Base-by-base conservation (phyloP, 139 green algal species). In the Chlorella vulgaris region DNA sequence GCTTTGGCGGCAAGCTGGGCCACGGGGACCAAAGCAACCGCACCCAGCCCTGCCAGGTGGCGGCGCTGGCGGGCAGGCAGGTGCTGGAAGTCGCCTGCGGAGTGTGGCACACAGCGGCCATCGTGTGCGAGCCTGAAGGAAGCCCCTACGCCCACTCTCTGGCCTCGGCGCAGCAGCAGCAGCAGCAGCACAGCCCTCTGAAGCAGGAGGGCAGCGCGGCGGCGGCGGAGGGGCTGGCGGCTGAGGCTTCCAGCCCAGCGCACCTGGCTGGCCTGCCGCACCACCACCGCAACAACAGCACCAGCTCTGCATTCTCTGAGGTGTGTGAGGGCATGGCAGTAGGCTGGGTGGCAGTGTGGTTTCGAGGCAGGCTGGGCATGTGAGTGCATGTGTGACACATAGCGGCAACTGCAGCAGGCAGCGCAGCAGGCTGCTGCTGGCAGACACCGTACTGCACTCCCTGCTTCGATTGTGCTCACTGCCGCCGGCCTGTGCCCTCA, bases 81-180 rank as follows among this genome's bases (percentile, higher is more conserved):
- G 90, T 96, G 0, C 58, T 89, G 0, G 51, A 74, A 36, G 95
- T 95, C 0, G 88, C 91, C 40, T 98, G 96, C 78, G 96, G 96
- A 22, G 92, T 91, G 65, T 98, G 93, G 92, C 96, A 99, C 88
- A 98, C 92, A 21, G 96, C 95, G 0, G 95, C 93, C 0, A 88
- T 97, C 33, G 70, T 81, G 47, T 7, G 38, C 22, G 73, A 82
- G 47, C 60, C 47, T 3, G 76, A 82, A 31, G 76, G 76, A 31
- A 40, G 36, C 33, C 65, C 35, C 6, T 33, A 69, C 26, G n/a
- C 31, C 63, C 29, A n/a, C n/a, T n/a, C 63, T 5, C 36, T 70
- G 2, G 33, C 66, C 66, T 4, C 38, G 40, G 66, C 21, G 26
- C 15, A 6, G 36, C 31, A 18, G 13, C 47, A 58, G 55, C 55